phyloP scores from a whole-genome alignment of 768 basidiomycete genomes.

The Tulasnella sp. region DNA sequence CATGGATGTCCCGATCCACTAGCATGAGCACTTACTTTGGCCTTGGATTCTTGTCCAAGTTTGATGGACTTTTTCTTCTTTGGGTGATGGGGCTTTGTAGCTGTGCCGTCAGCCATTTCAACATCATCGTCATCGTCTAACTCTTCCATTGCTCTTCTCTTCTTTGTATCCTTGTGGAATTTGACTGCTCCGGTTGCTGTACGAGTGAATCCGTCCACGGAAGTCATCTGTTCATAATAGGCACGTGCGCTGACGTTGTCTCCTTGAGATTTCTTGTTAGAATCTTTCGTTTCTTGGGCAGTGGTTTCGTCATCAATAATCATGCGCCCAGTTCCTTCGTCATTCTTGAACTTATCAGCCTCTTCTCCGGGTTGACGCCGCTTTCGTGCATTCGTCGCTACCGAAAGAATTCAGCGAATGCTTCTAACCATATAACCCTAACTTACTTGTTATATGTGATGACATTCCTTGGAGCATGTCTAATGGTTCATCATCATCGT shows the following conservation, averaged over 20 bases:
- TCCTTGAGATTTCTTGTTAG: slow-evolving; percentile 26
- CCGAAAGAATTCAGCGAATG: not conserved
- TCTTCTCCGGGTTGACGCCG: slow-evolving; percentile 76
- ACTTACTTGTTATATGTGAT: slow-evolving; percentile 56
- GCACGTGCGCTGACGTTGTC: slow-evolving; percentile 58
- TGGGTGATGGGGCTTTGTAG: slow-evolving; percentile 28
- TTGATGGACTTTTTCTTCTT: slow-evolving; percentile 37
- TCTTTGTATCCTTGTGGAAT: slow-evolving; percentile 96
- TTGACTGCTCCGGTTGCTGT: slow-evolving; percentile 74
- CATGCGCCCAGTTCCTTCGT: slow-evolving; percentile 71
- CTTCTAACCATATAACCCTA: too few species aligned
- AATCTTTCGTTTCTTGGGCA: slow-evolving; percentile 35
- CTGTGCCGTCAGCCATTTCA: slow-evolving; percentile 55
- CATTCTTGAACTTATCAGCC: slow-evolving; percentile 72
- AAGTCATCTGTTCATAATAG: slow-evolving; percentile 70
- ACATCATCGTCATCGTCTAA: slow-evolving; percentile 42
- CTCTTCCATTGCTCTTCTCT: slow-evolving; percentile 60
- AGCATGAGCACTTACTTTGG: slow-evolving; percentile 55
- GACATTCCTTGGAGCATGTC: slow-evolving; percentile 78
- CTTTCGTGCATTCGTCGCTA: slow-evolving; percentile 37
- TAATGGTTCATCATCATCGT: slow-evolving; percentile 90
- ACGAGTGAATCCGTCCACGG: slow-evolving; percentile 80
- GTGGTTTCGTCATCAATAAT: slow-evolving; percentile 50
- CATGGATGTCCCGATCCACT: not conserved
- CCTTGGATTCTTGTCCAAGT: slow-evolving; percentile 85